phyloP scores from a whole-genome alignment of 1,139 yeast genomes.

The Hansenula anomala region DNA sequence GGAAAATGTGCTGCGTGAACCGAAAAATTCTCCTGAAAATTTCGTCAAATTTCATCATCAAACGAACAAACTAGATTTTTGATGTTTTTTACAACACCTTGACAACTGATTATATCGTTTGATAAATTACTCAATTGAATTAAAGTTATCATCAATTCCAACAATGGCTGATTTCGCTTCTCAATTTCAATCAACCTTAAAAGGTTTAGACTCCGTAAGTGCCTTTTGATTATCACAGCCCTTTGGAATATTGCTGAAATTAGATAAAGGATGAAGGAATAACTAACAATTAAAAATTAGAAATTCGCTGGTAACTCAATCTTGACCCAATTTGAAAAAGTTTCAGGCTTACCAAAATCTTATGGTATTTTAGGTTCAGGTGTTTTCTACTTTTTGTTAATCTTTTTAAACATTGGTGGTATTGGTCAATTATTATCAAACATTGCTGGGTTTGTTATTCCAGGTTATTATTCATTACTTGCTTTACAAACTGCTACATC shows the following conservation, averaged over 20 bases:
- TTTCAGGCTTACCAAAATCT: slow-evolving; percentile 77
- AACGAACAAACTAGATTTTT: no score
- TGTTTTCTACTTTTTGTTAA: slow-evolving; percentile 63
- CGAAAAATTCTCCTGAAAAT: no score
- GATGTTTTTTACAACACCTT: no score
- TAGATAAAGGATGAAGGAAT: neutral
- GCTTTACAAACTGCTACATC: slow-evolving; percentile 72
- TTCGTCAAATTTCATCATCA: no score
- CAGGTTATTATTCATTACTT: slow-evolving; percentile 82
- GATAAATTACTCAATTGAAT: neutral
- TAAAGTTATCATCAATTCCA: slow-evolving; percentile 7
- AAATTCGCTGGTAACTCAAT: slow-evolving; percentile 44
- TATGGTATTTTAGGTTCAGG: slow-evolving; percentile 70
- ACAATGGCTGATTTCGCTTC: slow-evolving; percentile 22
- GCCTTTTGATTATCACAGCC: no score
- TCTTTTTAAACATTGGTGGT: slow-evolving; percentile 89
- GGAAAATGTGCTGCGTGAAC: no score
- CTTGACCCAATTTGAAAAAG: slow-evolving; percentile 39
- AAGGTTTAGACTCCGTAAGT: slow-evolving; percentile 21
- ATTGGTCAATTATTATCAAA: slow-evolving; percentile 90
- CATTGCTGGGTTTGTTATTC: slow-evolving; percentile 85
- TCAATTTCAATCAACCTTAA: slow-evolving; percentile 22
- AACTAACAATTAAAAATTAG: slow-evolving; percentile 23
- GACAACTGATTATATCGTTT: no score
- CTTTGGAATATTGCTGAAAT: no score